Percentiles rank a stretch among this genome's conserved stretches.
These are phyloP conservation scores for Cryoendolithus antarcticus DNA, from an alignment of 2,329 filamentous ascomycete genomes.

Conservation along the genomic window DNA sequence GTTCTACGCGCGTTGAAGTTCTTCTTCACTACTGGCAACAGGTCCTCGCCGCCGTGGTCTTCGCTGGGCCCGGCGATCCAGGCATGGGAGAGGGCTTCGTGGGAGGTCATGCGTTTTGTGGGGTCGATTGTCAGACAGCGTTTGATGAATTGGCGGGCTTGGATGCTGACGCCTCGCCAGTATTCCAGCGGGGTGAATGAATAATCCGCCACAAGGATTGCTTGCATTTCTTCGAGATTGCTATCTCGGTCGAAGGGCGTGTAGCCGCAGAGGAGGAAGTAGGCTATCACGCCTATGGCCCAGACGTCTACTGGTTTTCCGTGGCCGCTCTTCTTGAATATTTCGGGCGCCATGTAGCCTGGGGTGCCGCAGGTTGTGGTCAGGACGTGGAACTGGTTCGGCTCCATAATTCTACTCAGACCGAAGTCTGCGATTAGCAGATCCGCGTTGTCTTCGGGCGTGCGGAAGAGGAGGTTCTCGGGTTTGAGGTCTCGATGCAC, in stretches of 20 bases:
- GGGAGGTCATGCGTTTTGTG: constrained; percentile 74
- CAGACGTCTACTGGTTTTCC: constrained; percentile 97
- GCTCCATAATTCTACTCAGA: constrained; percentile 93
- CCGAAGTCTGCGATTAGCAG: constrained; percentile 96
- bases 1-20: constrained; percentile 57
- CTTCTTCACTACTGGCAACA: constrained; percentile 55
- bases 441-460: constrained; percentile 94
- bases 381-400: constrained; percentile 93
- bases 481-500: constrained; percentile 97
- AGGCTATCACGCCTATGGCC: constrained; percentile 97
- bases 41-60: constrained; percentile 37
- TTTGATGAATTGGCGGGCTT: constrained; percentile 80
- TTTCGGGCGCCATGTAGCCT: constrained; percentile 98
- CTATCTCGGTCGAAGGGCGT: constrained; percentile 95
- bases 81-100: constrained; percentile 56
- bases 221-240: constrained; percentile 98
- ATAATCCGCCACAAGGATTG: constrained; percentile 93
- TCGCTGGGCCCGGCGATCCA: constrained; percentile 49
- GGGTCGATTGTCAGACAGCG: constrained; percentile 87
- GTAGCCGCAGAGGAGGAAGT: constrained; percentile 95
- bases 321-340: constrained; percentile 97
- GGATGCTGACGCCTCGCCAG: constrained; percentile 83
- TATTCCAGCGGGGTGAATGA: constrained; percentile 89
- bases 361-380: constrained; percentile 97
- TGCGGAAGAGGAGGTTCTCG: constrained; percentile 92